These are phyloP conservation scores for Phytophthora melonis DNA, from an alignment of 352 stramenopile species.

Conservation along the genomic window DNA sequence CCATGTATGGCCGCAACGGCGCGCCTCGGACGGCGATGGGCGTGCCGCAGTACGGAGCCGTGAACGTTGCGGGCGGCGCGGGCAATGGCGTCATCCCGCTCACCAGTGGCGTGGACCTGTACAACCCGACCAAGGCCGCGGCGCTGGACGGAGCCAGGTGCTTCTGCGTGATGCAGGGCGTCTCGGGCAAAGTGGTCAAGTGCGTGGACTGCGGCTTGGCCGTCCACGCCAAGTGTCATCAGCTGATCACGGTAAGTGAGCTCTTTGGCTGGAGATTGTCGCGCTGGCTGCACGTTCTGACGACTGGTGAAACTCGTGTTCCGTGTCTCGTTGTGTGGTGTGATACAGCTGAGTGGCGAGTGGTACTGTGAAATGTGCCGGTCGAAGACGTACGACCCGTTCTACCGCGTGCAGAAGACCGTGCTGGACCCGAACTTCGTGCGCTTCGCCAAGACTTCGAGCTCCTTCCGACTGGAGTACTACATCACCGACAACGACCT, in stretches of 20 bases:
- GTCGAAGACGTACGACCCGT: slow-evolving; percentile 75
- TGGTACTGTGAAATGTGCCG: slow-evolving; percentile 85
- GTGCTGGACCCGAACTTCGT: slow-evolving; percentile 66
- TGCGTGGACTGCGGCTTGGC: slow-evolving; percentile 60
- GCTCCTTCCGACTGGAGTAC: slow-evolving; percentile 71
- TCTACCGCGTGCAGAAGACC: slow-evolving; percentile 68
- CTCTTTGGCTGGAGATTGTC: background rate
- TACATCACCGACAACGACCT: slow-evolving; percentile 77
- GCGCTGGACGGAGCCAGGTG: slow-evolving; percentile 62
- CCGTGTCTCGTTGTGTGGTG: slow-evolving; percentile 6
- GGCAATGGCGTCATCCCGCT: slow-evolving; percentile 30
- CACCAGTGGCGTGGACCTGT: slow-evolving; percentile 47
- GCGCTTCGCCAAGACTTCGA: slow-evolving; percentile 63
- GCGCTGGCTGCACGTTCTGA: background rate
- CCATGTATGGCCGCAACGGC: slow-evolving; percentile 23
- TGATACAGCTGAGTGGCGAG: slow-evolving; percentile 47
- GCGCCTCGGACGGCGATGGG: slow-evolving; percentile 1
- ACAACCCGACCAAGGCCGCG: slow-evolving; percentile 38
- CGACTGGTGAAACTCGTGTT: slow-evolving; percentile 1
- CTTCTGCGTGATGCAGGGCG: slow-evolving; percentile 54
- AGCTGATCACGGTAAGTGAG: slow-evolving; percentile 59
- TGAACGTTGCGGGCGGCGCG: slow-evolving; percentile 2
- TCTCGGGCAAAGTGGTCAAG: slow-evolving; percentile 54
- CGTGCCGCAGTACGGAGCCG: slow-evolving; percentile 13
- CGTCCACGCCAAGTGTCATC: slow-evolving; percentile 86